Evolutionary conservation across 768 basidiomycete genomes (phyloP), one percentile per base, ranked within the genome.

Genomic region (Suillus weaverae): DNA sequence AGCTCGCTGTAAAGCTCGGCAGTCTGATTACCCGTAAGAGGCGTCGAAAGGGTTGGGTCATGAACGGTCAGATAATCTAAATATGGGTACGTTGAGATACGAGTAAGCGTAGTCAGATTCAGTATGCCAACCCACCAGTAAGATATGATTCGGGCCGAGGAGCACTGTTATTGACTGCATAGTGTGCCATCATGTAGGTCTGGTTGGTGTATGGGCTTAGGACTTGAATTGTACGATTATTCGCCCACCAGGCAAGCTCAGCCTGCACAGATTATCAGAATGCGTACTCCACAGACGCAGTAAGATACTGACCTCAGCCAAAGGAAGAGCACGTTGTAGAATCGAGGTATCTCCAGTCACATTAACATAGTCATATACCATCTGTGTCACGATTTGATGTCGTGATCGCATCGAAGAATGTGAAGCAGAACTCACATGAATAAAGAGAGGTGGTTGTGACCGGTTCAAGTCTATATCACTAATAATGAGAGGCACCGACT

Each of bases 361-460:
- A 3, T 81, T 76, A 57, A 97, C 84, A 72, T 98, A 97, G n/a
- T 86, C 85, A n/a, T 85, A 81, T 33, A 98, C 80, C 95, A 98
- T 97, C 90, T 95, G 69, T 26, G 54, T 20, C 36, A 43, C 6
- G 18, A 20, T 38, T 59, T 22, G 59, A 62, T 41, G 26, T 11
- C 20, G 43, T n/a, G 33, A 20, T 32, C 22, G 50, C 18, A 56
- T 10, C 50, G 36, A 39, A 5, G 26, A 7, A 9, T 5, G 56
- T 48, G 6, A 1, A 53, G 18, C 46, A 39, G 14, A 5, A 71
- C 83, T 62, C 64, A 90, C 91, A 70, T 89, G 89, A 62, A 91
- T 86, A 78, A 97, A 97, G 36, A 97, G 72, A 5, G 95, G 95
- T 16, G 95, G 95, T 71, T 97, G 94, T n/a, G 94, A 96, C 64